Evolutionary conservation across 2,329 filamentous ascomycete species (phyloP), one percentile per base, ranked within the genome.

Genomic region (Paraphaeosphaeria sporulosa): DNA sequence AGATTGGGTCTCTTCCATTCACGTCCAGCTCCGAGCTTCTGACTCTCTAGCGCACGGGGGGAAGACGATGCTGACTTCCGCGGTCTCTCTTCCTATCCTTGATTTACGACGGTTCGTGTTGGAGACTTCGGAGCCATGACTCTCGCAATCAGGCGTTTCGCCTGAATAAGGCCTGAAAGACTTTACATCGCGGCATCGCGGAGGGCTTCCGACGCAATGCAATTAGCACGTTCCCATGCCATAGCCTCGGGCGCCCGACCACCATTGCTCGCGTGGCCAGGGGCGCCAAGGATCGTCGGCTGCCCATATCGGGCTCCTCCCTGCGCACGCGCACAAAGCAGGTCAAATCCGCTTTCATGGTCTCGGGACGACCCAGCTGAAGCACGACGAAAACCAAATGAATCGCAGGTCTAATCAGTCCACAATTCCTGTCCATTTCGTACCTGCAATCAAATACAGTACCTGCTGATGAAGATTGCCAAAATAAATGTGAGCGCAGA

Each of bases 1-100:
- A 52, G 58, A 60, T 55, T 55, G 65, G 50, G 57, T 9, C 54
- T 51, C 49, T 64, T 64, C 62, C 62, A 55, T 55, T 65, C 60
- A 36, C 55, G 62, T 59, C 61, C 51, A 57, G 50, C 52, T 62
- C 51, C 43, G 49, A 44, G 47, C 52, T 60, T 47, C 49, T 60
- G 43, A 65, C 21, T 61, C 58, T 55, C 49, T 75, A 72, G 72
- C 64, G 66, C 61, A 70, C 72, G 73, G 72, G 73, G 71, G 72
- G 71, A 71, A 67, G 46, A 54, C 34, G 25, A 44, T 21, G 52
- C 52, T 55, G 42, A 55, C 52, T 38, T 55, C 52, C 52, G 52
- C 52, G 19, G 40, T 46, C 47, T 55, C 27, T 55, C 21, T 27
- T 43, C 19, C 23, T 36, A 30, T 36, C 30, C 52, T 38, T 47